Conservation (phyloP, 129 eudicot genomes). For the Tanacetum coccineum region DNA sequence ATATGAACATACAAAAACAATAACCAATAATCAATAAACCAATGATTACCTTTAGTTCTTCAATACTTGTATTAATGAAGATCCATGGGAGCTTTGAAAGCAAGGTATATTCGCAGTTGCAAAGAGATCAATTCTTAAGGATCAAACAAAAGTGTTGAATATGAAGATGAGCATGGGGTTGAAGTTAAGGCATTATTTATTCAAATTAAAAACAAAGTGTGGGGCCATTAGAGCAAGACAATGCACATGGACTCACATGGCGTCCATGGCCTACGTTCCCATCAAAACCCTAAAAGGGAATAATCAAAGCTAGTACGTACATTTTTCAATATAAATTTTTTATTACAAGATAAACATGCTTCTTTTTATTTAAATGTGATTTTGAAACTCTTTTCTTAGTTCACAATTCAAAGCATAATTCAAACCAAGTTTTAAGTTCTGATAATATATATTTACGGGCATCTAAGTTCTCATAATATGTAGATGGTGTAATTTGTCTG, state of each 20-base stretch:
- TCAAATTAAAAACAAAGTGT: conserved; percentile 31
- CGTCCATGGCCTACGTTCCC: conserved; percentile 46
- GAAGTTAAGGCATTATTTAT: conserved; percentile 40
- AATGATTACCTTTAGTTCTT: conserved; percentile 17
- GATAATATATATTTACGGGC: too few species aligned
- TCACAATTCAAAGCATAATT: too few species aligned
- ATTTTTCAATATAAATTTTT: background rate
- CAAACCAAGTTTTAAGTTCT: too few species aligned
- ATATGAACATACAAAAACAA: background rate
- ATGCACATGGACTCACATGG: conserved; percentile 82
- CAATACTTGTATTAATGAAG: conserved; percentile 7
- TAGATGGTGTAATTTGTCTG: too few species aligned
- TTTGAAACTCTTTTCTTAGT: background rate
- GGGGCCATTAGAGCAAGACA: conserved; percentile 55
- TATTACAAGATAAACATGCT: conserved; percentile 13
- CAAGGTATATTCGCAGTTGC: conserved; percentile 15
- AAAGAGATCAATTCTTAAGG: conserved; percentile 34
- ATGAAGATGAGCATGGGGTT: conserved; percentile 28
- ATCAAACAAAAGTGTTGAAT: conserved; percentile 29
- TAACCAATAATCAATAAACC: background rate
- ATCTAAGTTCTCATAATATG: too few species aligned
- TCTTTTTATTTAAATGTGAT: background rate
- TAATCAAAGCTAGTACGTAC: conserved; percentile 14
- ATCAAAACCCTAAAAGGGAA: conserved; percentile 38
- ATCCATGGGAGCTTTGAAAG: conserved; percentile 6